Evolutionary conservation across 805 yeast genomes (phyloP), one percentile per base, ranked within the genome.

Genomic region (Myxozyma udenii): DNA sequence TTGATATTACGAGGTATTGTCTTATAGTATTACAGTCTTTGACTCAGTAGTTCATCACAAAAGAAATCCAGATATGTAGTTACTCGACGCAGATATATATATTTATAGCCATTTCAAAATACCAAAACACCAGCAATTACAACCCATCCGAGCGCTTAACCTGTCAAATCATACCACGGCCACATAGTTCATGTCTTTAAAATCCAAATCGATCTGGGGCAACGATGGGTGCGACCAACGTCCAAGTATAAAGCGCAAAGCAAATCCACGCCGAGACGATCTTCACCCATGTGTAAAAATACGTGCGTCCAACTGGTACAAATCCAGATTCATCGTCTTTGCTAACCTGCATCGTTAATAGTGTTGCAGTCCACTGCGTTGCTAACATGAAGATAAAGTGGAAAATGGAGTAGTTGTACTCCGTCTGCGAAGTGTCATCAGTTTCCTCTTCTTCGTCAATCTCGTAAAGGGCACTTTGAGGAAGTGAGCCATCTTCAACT

Each of bases 291-390:
- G 95, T 81, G 60, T 91, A 84, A 67, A 91, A 93, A 69, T 91
- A 90, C 0, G 98, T 91, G 64, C 98, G 76, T 0, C 99, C 99
- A 6, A 93, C 98, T 0, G 98, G 98, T 9, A 88, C 83, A 64
- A 93, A 93, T 54, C 88, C 93, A n/a, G 21, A 40, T 47, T 80
- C 78, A 55, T 83, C 85, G 62, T 85, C 93, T 53, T 80, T 83
- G 45, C 86, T 82, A 30, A 93, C 97, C 41, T 60, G 61, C 70
- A 91, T 86, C 0, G 98, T 93, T 50, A 93, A 75, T 53, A 93
- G 74, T 0, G 96, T 88, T 0, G 98, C 96, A 39, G 90, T 89
- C 79, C 95, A 95, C 68, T 91, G 98, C 1, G 98, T 91, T 0
- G 98, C 98, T 55, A 93, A 74, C 67, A 93, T 83, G 75, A 93